These are phyloP conservation scores for Penicillium sclerotigenum DNA, from an alignment of 2,329 filamentous ascomycete genomes.

Conservation along the genomic window DNA sequence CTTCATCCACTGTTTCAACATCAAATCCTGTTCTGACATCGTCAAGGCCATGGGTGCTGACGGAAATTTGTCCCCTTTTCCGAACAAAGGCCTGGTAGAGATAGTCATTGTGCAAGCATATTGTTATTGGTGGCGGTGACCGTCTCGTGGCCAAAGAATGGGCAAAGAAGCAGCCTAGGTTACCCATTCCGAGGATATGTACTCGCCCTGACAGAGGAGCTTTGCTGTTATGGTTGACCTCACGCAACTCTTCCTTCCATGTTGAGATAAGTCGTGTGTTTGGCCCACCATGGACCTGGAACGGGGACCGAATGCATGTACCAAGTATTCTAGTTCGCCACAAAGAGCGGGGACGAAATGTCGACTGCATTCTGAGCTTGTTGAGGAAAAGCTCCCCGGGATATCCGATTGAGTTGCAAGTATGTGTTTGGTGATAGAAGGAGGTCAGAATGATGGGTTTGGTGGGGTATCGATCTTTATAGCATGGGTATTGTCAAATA, in stretches of 20 bases:
- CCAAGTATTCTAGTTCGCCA: constrained; percentile 27
- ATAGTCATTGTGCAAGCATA: constrained; percentile 65
- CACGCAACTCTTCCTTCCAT: constrained; percentile 29
- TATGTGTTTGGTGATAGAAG: neutral
- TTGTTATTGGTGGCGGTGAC: constrained; percentile 68
- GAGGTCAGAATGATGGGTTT: neutral
- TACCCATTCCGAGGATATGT: constrained; percentile 76
- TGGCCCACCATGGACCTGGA: neutral
- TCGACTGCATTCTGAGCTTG: constrained; percentile 37
- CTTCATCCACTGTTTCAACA: constrained; percentile 38
- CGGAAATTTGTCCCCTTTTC: constrained; percentile 31
- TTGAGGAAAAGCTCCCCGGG: constrained; percentile 16
- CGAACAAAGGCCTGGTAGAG: constrained; percentile 36
- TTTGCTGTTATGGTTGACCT: constrained; percentile 18
- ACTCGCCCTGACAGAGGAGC: constrained; percentile 51
- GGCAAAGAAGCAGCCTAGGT: constrained; percentile 75
- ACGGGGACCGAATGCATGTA: constrained; percentile 10
- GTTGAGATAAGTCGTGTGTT: constrained; percentile 23
- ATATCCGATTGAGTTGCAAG: neutral
- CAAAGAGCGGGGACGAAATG: constrained; percentile 33
- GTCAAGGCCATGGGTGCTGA: constrained; percentile 41
- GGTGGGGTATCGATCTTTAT: neutral
- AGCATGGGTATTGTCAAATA: neutral
- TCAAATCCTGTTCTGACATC: constrained; percentile 46
- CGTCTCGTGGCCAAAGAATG: constrained; percentile 63